Conservation (phyloP, 129 eudicot species). For the Rutidosis leptorrhynchoides region DNA sequence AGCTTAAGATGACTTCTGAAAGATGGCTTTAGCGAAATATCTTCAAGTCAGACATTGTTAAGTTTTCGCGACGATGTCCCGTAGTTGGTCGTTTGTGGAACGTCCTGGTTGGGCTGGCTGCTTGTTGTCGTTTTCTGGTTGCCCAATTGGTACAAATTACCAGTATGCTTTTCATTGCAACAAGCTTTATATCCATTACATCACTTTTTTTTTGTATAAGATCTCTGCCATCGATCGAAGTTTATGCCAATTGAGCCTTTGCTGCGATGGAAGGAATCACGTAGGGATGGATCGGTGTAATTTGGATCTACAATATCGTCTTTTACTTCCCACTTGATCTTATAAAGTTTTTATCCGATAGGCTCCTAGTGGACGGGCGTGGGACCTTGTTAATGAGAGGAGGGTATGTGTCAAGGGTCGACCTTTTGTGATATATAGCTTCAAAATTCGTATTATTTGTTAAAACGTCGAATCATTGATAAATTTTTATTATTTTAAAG, state of each 20-base stretch:
- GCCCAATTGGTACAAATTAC: constrained; percentile 77
- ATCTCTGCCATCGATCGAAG: constrained; percentile 92
- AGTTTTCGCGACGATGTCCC: constrained; percentile 91
- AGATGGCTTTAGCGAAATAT: constrained; percentile 94
- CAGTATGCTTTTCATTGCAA: background rate
- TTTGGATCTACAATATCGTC: constrained; percentile 94
- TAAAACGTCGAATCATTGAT: background rate
- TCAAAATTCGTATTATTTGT: too few species aligned
- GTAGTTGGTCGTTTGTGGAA: constrained; percentile 97
- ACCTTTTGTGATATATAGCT: background rate
- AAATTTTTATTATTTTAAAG: constrained; percentile 23
- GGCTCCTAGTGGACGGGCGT: constrained; percentile 90
- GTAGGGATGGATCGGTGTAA: constrained; percentile 99
- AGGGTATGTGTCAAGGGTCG: constrained; percentile 71
- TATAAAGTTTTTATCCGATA: constrained; percentile 85
- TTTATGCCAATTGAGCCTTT: constrained; percentile 91
- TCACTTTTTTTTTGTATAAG: constrained; percentile 43
- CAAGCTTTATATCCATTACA: background rate
- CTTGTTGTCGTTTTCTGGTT: constrained; percentile 64
- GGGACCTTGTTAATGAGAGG: constrained; percentile 92
- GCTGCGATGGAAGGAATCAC: constrained; percentile 99
- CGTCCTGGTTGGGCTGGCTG: constrained; percentile 89
- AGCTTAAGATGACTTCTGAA: constrained; percentile 64
- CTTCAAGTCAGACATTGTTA: constrained; percentile 99
- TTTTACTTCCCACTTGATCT: constrained; percentile 84